Percentiles rank a stretch among this genome's conserved stretches.
Evolutionary conservation across 768 basidiomycete species (phyloP).

Genomic region (Hericium alpestre): DNA sequence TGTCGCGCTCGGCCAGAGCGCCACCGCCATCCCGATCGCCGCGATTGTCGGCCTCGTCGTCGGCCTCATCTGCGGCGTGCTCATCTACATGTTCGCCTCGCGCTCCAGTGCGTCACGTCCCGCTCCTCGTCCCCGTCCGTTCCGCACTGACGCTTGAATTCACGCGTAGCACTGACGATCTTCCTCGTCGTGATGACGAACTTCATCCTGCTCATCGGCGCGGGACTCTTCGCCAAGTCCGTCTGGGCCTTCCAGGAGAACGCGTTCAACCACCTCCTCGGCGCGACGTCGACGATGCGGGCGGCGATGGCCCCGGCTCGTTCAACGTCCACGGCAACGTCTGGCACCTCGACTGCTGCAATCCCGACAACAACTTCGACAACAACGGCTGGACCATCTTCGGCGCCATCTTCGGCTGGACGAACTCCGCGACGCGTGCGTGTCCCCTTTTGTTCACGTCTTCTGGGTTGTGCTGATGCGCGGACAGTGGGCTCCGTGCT

Average conservation of each 20-base stretch:
- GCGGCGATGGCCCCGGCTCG: conserved; percentile 73
- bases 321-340: conserved; percentile 75
- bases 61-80: conserved; percentile 61
- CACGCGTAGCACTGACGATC: conserved; percentile 52
- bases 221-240: conserved; percentile 81
- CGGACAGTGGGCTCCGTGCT: conserved; percentile 60
- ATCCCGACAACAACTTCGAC: conserved; percentile 42
- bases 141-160: neutral
- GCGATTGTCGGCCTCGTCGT: conserved; percentile 76
- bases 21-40: conserved; percentile 81
- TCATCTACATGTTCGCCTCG: conserved; percentile 75
- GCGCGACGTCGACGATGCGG: conserved; percentile 57
- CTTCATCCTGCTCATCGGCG: conserved; percentile 85
- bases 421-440: conserved; percentile 66
- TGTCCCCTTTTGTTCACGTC: conserved; percentile 3
- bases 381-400: conserved; percentile 72
- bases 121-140: too few species aligned
- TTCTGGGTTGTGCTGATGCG: neutral
- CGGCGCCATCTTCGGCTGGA: conserved; percentile 80
- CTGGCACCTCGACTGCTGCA: conserved; percentile 82
- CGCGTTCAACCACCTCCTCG: conserved; percentile 58
- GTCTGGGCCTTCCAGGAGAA: conserved; percentile 65
- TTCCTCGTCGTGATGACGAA: conserved; percentile 92
- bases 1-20: conserved; percentile 76
- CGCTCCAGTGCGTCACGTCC: conserved; percentile 44